Base-by-base conservation (phyloP, 2,329 filamentous ascomycete species). In the Dactylellina cionopaga region DNA sequence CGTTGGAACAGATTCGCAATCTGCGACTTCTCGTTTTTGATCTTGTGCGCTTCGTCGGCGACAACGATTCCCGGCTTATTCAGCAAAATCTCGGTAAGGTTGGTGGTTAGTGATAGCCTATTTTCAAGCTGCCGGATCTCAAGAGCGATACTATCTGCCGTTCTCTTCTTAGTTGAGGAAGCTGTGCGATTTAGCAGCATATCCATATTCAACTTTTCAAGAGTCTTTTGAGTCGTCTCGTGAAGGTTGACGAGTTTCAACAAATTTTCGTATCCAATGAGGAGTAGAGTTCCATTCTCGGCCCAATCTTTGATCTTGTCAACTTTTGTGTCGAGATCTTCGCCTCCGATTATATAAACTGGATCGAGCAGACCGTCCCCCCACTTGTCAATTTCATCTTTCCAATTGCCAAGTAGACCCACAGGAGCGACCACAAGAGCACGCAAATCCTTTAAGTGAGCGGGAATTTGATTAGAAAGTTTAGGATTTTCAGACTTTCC, bases 11-110 rank as follows among this genome's bases (percentile, higher is more conserved):
- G 83, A 35, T 80, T 75, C 43, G 87, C 82, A 31, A 89, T 81
- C 17, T 83, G 80, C 0, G 88, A 83, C 0, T 78, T 79, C 0
- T 82, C 80, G 74, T 92, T 92, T 80, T 95, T 96, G 78, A 96
- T 81, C 19, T 80, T 82, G 78, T 97, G 93, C 0, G 92, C 92
- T 80, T 97, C 93, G 77, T 97, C 93, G 0, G 90, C 91, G 54
- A 97, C 81, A 19, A 96, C 88, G 46, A 96, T 85, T 71, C 85
- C 90, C 0, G 92, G 87, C 0, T 83, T 82, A 2, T 88, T 76
- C 0, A 87, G 79, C 5, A 96, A 80, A 27, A 86, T 80, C 25
- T 56, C 17, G 19, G 41, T 7, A 49, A 41, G 15, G 13, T 29
- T 13, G 6, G 19, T 13, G 1, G 19, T 10, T 1, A 6, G 7